Evolutionary conservation across 805 yeast genomes (phyloP).

Genomic region (Ogataea salicorniae): DNA sequence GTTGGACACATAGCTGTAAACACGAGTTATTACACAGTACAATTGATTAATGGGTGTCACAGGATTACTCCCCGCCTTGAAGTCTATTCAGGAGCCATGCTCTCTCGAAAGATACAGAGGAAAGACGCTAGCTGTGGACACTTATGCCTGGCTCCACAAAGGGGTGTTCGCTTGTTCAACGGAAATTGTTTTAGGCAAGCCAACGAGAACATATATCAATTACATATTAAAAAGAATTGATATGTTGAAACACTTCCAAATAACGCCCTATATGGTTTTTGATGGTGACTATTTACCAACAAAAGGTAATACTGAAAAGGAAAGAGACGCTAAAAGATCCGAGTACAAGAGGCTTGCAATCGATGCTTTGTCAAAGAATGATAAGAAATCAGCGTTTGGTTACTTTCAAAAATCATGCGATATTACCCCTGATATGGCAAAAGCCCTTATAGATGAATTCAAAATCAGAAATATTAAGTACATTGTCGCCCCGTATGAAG

Average conservation of each 20-base stretch:
- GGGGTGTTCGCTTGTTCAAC: constrained; percentile 78
- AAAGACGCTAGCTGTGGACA: constrained; percentile 83
- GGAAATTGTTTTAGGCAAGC: constrained; percentile 66
- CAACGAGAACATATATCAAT: constrained; percentile 67
- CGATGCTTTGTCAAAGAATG: constrained; percentile 46
- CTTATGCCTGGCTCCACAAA: constrained; percentile 94
- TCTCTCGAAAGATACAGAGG: constrained; percentile 62
- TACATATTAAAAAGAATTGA: constrained; percentile 63
- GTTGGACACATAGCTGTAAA: neutral
- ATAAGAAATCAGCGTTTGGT: constrained; percentile 55
- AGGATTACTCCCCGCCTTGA: constrained; percentile 76
- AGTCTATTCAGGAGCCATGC: constrained; percentile 61
- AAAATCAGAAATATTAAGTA: constrained; percentile 53
- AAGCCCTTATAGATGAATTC: constrained; percentile 70
- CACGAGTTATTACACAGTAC: neutral
- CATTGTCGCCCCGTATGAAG: constrained; percentile 97
- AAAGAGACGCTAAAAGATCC: constrained; percentile 52
- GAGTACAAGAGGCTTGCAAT: constrained; percentile 56
- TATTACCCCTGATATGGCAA: constrained; percentile 89
- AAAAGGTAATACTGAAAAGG: constrained; percentile 66
- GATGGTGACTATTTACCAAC: constrained; percentile 88
- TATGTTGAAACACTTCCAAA: constrained; percentile 61
- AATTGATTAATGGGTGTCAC: constrained; percentile 63
- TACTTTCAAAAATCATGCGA: constrained; percentile 76
- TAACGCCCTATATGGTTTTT: constrained; percentile 83